Base-by-base conservation (phyloP, 2,329 filamentous ascomycete species). In the Neophaeococcomyces mojaviensis region DNA sequence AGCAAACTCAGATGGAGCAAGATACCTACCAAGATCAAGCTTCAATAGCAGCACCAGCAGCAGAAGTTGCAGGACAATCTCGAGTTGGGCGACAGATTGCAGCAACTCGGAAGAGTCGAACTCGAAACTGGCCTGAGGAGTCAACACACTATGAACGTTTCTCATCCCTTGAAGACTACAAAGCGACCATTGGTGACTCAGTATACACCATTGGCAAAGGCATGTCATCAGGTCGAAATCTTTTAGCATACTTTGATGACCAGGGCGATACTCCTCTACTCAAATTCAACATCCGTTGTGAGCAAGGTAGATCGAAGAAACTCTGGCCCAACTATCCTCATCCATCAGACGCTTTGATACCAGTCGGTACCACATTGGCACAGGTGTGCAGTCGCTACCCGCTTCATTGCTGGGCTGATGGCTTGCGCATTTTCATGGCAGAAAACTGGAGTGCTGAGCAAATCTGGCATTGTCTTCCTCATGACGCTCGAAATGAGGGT, bases 371-470 rank as follows among this genome's bases (percentile, higher is more conserved):
- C 13, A 43, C 51, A 4, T 46, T 57, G 10, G 24, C 35, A 13
- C 41, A 54, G 31, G 43, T 57, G 16, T 48, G 45, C 37, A n/a
- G 22, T 1, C 5, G 13, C 2, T 57, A 49, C 37, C 53, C 55
- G 2, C 50, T 52, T 22, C 55, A 57, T 24, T 48, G 48, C 15
- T 57, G 55, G 55, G 55, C 51, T 7, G 36, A 47, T 9, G 41
- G 47, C 38, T 36, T 57, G 5, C 46, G 55, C 1, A 38, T 57
- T 19, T 55, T 52, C 40, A 38, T 51, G 22, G 40, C 51, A 1
- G 55, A 57, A 35, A 46, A 47, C 15, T 53, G 49, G 51, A 38
- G 30, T 5, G 53, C 44, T 9, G 35, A 42, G 10, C 32, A 37
- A 10, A 52, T 57, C 18, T 57, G 44, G 39, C 13, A 52, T 3